Evolutionary conservation across 140 eudicot genomes (phyloP), one percentile per base, ranked within the genome.

Genomic region (Erigeron philadelphicus): DNA sequence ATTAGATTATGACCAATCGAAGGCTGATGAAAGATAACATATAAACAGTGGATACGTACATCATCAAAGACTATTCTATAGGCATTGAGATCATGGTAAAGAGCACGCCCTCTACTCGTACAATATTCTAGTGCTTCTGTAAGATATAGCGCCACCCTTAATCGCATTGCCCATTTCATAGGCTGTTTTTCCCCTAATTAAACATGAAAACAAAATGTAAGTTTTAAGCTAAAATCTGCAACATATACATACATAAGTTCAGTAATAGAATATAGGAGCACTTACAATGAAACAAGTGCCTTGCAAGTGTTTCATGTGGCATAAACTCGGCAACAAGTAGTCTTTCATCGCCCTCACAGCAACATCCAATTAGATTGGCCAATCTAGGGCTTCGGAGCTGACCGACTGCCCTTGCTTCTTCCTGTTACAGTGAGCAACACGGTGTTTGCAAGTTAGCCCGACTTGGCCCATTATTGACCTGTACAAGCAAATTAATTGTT

Each of bases 151-250:
- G 95, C 96, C 71, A 91, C 97, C 83, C 96, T 79, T 84, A 91
- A 81, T 56, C 98, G 87, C 96, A 91, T 88, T 52, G 95, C 88
- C 97, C 97, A 91, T 83, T 88, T 91, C 97, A 91, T 86, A 35
- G 98, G 98, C 6, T 88, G 98, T 59, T 95, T 61, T 75, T 91
- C 96, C 97, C 97, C 97, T 91, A 73, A 63, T 23, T 66, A 70
- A 78, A 64, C 57, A 88, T 55, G 61, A n/a, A n/a, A n/a, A n/a
- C 61, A 78, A 60, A 78, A 52, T 71, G 66, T 23, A 68, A 61
- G 21, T 49, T 67, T 48, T 46, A 53, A 55, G 18, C 52, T 3
- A 15, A 10, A 67, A 58, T 23, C 44, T 64, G 18, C 49, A 61
- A 11, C 31, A 45, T 50, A 47, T 11, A 44, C 17, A 69, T 19